phyloP scores from a whole-genome alignment of 345 rosid genomes.

The Bruguiera gymnorhiza region DNA sequence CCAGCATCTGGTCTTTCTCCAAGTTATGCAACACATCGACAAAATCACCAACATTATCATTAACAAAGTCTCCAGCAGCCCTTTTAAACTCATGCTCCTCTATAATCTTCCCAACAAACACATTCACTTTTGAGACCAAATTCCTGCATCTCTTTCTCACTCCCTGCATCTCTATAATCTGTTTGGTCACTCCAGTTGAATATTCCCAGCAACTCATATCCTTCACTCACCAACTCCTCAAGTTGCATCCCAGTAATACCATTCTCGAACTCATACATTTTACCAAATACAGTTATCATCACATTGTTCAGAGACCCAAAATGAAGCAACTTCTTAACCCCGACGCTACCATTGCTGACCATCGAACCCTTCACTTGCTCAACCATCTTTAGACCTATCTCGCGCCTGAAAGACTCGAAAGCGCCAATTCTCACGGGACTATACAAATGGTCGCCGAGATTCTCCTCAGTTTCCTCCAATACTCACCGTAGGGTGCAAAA shows the following conservation, averaged over 20 bases:
- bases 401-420: constrained; percentile 41
- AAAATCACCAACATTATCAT: constrained; percentile 41
- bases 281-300: constrained; percentile 73
- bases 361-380: constrained; percentile 26
- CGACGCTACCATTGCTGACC: constrained; percentile 37
- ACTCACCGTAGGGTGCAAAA: constrained; percentile 76
- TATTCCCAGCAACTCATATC: constrained; percentile 62
- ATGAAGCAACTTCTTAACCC: constrained; percentile 52
- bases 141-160: constrained; percentile 63
- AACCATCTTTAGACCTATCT: constrained; percentile 52
- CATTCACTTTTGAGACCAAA: constrained; percentile 50
- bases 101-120: constrained; percentile 55
- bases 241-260: constrained; percentile 37
- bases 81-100: constrained; percentile 51
- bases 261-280: constrained; percentile 41
- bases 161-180: no score
- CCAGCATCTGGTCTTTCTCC: constrained; percentile 50
- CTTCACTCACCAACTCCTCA: constrained; percentile 67
- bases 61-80: neutral
- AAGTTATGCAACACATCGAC: constrained; percentile 73
- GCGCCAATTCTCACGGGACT: constrained; percentile 59
- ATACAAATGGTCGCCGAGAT: constrained; percentile 72
- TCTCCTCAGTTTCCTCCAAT: constrained; percentile 84
- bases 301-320: constrained; percentile 76
- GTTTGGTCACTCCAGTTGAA: constrained; percentile 89